These are phyloP conservation scores for Ceratocystis eucalypticola DNA, from an alignment of 2,329 filamentous ascomycete genomes.

Conservation along the genomic window DNA sequence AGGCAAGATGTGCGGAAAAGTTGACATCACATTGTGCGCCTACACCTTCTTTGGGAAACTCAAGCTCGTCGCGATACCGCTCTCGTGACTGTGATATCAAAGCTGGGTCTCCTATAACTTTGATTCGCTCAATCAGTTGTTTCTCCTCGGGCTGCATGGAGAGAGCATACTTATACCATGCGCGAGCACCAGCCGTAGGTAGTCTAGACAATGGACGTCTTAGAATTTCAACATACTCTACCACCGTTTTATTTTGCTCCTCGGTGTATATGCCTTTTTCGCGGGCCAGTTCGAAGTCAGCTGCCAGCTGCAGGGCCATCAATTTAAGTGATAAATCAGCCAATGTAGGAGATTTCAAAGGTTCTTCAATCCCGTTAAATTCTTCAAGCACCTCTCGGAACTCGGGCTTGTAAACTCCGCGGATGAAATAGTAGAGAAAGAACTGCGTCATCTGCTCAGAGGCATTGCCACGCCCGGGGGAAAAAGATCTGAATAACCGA, in stretches of 20 bases:
- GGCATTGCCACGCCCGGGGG: conserved; percentile 26
- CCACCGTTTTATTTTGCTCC: neutral
- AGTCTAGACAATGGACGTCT: conserved; percentile 14
- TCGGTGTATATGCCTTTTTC: conserved; percentile 33
- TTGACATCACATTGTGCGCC: conserved; percentile 91
- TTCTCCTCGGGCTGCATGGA: conserved; percentile 27
- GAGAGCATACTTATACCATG: conserved; percentile 25
- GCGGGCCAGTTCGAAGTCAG: conserved; percentile 42
- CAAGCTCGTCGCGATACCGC: conserved; percentile 46
- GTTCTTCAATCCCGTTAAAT: conserved; percentile 23
- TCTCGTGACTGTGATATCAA: conserved; percentile 33
- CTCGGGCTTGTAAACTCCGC: conserved; percentile 36
- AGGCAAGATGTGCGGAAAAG: conserved; percentile 68
- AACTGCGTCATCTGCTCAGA: conserved; percentile 31
- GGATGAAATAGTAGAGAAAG: conserved; percentile 15
- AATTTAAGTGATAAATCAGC: conserved; percentile 36
- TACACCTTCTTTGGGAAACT: conserved; percentile 62
- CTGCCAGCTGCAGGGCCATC: conserved; percentile 41
- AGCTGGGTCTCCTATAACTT: conserved; percentile 36
- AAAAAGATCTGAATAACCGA: conserved; percentile 27
- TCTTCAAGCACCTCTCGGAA: conserved; percentile 32
- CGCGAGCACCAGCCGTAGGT: conserved; percentile 11
- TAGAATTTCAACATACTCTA: conserved; percentile 17
- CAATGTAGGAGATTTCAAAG: conserved; percentile 23
- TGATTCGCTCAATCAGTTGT: conserved; percentile 32